Percentiles rank a stretch among this genome's conserved stretches.
Evolutionary conservation across 2,329 filamentous ascomycete genomes (phyloP).

Genomic region (Fusarium lateritium): DNA sequence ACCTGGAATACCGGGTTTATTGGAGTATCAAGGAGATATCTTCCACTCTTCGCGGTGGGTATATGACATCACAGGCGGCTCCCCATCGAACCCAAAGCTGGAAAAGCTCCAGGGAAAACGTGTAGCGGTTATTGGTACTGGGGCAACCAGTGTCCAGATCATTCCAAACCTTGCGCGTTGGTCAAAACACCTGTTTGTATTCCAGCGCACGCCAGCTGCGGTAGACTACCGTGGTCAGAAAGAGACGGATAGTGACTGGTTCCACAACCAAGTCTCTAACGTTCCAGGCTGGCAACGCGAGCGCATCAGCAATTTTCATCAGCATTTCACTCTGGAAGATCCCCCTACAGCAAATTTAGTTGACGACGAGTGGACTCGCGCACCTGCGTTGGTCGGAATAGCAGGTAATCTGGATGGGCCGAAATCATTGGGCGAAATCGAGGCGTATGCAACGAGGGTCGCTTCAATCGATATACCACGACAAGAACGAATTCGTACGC

Average conservation of each 20-base stretch:
- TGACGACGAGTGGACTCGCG: neutral
- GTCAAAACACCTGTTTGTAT: constrained; percentile 67
- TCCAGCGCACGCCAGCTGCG: constrained; percentile 66
- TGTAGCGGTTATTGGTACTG: constrained; percentile 66
- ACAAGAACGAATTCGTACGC: neutral
- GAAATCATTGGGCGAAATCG: constrained; percentile 51
- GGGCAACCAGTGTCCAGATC: constrained; percentile 63
- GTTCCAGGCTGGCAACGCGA: constrained; percentile 63
- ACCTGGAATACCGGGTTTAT: constrained; percentile 54
- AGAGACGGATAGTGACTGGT: constrained; percentile 57
- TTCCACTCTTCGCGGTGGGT: constrained; percentile 65
- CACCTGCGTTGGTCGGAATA: neutral
- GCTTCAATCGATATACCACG: constrained; percentile 14
- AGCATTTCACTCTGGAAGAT: neutral
- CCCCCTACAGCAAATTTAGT: neutral
- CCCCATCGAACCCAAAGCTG: constrained; percentile 55
- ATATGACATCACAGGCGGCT: constrained; percentile 60
- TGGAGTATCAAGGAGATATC: constrained; percentile 59
- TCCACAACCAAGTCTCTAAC: constrained; percentile 52
- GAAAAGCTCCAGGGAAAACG: constrained; percentile 62
- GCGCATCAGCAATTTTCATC: neutral
- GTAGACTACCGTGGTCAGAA: constrained; percentile 57
- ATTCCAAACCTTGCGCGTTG: constrained; percentile 62
- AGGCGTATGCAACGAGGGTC: neutral
- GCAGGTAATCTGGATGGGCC: neutral